Evolutionary conservation across 2,329 filamentous ascomycete genomes (phyloP).

Genomic region (Penicillium sp.): DNA sequence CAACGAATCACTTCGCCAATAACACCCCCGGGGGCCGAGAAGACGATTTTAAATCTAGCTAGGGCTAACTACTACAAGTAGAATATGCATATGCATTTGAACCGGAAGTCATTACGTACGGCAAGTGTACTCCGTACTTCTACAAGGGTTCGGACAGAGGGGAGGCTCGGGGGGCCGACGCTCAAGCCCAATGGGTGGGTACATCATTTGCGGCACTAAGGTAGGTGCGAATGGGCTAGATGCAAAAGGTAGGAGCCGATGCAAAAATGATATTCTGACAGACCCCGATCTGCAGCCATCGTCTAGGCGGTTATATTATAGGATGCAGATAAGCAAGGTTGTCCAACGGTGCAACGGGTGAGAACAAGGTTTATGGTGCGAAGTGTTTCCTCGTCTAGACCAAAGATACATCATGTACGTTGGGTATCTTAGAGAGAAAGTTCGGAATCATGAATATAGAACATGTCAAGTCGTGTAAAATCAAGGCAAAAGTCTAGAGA

Average conservation of each 20-base stretch:
- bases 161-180: not conserved
- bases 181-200: slow-evolving; percentile 4
- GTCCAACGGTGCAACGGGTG: not conserved
- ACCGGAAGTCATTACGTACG: slow-evolving; percentile 8
- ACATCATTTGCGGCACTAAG: not conserved
- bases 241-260: not conserved
- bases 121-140: not conserved
- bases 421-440: too few relatives aligned
- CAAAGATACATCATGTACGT: too few relatives aligned
- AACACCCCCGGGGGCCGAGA: slow-evolving; percentile 11
- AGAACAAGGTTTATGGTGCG: not conserved
- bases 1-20: slow-evolving; percentile 17
- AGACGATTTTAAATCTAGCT: slow-evolving; percentile 16
- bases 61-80: not conserved
- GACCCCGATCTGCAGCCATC: not conserved
- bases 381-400: not conserved
- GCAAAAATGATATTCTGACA: not conserved
- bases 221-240: not conserved
- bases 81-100: not conserved
- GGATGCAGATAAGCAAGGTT: slow-evolving; percentile 1
- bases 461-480: too few relatives aligned
- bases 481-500: too few relatives aligned
- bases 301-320: not conserved
- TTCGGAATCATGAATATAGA: too few relatives aligned
- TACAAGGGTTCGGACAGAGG: not conserved